Evolutionary conservation across 2,329 filamentous ascomycete genomes (phyloP).

Genomic region (Monilinia fructigena): DNA sequence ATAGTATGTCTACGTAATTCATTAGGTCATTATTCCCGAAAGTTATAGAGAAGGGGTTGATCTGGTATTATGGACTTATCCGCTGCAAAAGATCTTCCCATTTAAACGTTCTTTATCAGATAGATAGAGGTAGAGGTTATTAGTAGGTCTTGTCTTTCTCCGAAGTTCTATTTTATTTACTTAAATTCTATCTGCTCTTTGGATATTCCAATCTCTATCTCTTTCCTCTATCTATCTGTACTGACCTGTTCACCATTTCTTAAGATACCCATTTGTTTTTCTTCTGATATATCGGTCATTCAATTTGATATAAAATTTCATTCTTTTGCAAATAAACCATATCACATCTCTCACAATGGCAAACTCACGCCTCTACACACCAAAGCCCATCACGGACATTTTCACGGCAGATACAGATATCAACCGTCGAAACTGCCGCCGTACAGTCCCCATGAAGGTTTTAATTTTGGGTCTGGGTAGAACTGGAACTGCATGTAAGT

Average conservation of each 20-base stretch:
- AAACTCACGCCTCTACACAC: constrained; percentile 30
- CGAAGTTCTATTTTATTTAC: neutral
- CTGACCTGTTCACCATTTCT: constrained; percentile 1
- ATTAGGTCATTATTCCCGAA: constrained; percentile 11
- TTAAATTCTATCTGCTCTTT: constrained; percentile 3
- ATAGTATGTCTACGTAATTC: constrained; percentile 17
- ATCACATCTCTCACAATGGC: constrained; percentile 25
- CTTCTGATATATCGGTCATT: neutral
- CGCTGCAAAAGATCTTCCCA: neutral
- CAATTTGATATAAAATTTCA: neutral
- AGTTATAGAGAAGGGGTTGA: neutral
- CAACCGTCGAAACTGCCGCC: constrained; percentile 62
- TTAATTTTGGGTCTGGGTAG: constrained; percentile 67
- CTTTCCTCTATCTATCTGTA: neutral
- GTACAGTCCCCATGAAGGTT: constrained; percentile 70
- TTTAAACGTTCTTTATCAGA: neutral
- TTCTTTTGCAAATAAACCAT: constrained; percentile 1
- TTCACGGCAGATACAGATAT: constrained; percentile 68
- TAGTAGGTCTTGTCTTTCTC: neutral
- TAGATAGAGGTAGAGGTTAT: constrained; percentile 9
- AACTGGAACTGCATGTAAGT: constrained; percentile 68
- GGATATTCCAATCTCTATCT: neutral
- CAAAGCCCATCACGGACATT: constrained; percentile 55
- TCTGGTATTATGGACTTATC: constrained; percentile 13
- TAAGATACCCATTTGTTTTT: constrained; percentile 9